Evolutionary conservation across 148 eudicot genomes (phyloP).

Genomic region (Amaranthus hypochondriacus): DNA sequence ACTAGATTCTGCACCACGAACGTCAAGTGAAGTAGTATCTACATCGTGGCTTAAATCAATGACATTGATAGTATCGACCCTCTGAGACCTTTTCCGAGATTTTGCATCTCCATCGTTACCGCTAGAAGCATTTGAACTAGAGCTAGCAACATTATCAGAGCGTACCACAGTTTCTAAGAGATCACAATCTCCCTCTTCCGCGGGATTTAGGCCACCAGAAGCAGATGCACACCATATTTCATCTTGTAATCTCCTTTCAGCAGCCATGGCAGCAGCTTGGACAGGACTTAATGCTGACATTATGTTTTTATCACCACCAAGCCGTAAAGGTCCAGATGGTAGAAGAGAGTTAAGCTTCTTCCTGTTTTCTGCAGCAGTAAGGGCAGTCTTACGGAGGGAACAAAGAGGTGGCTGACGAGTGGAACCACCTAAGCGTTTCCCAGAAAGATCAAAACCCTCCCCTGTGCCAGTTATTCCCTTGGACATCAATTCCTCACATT

Average conservation of each 20-base stretch:
- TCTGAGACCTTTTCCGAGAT: slow-evolving; percentile 45
- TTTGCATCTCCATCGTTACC: slow-evolving; percentile 16
- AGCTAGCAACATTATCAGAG: slow-evolving; percentile 25
- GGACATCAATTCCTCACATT: slow-evolving; percentile 79
- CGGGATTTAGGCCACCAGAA: slow-evolving; percentile 29
- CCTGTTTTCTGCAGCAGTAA: slow-evolving; percentile 79
- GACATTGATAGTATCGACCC: slow-evolving; percentile 11
- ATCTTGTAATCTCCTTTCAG: slow-evolving; percentile 90
- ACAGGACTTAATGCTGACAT: slow-evolving; percentile 71
- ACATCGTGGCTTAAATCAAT: slow-evolving; percentile 20
- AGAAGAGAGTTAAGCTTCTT: slow-evolving; percentile 45
- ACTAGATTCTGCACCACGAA: background rate
- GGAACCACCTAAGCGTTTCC: slow-evolving; percentile 77
- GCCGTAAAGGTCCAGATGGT: slow-evolving; percentile 74
- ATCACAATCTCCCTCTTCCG: slow-evolving; percentile 36
- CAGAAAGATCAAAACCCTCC: slow-evolving; percentile 84
- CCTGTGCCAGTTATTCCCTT: slow-evolving; percentile 77
- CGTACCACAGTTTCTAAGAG: slow-evolving; percentile 17
- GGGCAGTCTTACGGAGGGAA: slow-evolving; percentile 51
- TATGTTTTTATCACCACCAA: slow-evolving; percentile 83
- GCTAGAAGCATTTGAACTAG: slow-evolving; percentile 17
- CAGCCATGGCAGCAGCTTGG: slow-evolving; percentile 99
- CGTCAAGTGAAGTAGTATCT: slow-evolving; percentile 8
- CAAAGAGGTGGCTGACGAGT: slow-evolving; percentile 62
- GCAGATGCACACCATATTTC: slow-evolving; percentile 88